Percentiles rank a stretch among this genome's conserved stretches.
Conservation (phyloP, 2,329 filamentous ascomycete genomes). For the Aspergillus sp. region DNA sequence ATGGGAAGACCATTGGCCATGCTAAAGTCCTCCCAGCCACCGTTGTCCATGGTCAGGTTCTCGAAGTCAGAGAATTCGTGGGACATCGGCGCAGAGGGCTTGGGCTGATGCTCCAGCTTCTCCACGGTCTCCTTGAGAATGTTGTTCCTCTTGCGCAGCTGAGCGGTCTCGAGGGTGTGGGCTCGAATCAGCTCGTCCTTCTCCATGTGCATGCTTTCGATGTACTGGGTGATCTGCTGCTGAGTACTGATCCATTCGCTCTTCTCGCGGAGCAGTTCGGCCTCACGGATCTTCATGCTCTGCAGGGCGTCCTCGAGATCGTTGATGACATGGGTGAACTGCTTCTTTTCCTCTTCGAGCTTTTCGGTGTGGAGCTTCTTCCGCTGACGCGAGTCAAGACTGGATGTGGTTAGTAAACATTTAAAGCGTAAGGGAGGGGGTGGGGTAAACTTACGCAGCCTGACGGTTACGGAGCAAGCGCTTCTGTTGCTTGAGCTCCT, state of each 20-base stretch:
- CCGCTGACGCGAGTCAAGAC: conserved; percentile 89
- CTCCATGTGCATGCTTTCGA: conserved; percentile 71
- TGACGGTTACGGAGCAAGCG: conserved; percentile 89
- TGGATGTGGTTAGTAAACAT: conserved; percentile 11
- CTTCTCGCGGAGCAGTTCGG: conserved; percentile 48
- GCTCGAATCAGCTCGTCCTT: conserved; percentile 85
- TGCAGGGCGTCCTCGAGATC: conserved; percentile 72
- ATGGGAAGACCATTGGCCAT: conserved; percentile 60
- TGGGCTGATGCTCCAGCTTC: conserved; percentile 37
- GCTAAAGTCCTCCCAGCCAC: conserved; percentile 73
- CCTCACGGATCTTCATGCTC: conserved; percentile 57
- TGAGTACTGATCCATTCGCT: conserved; percentile 62
- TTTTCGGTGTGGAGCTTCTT: conserved; percentile 98
- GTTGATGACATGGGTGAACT: conserved; percentile 67
- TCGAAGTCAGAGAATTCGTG: conserved; percentile 76
- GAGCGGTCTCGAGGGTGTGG: conserved; percentile 84
- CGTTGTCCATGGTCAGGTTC: conserved; percentile 68
- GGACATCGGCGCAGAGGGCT: conserved; percentile 47
- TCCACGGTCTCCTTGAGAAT: conserved; percentile 63
- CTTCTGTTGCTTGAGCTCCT: conserved; percentile 98
- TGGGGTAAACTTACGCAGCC: conserved; percentile 67
- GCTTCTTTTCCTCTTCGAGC: conserved; percentile 94
- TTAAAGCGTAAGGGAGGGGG: conserved; percentile 8
- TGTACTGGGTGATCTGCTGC: conserved; percentile 65
- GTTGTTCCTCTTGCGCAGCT: conserved; percentile 86